A percentile compares a stretch with the other conserved stretches of the same genome.
Evolutionary conservation across 371 early-diverging fungal species (phyloP).

Genomic region (Apophysomyces elegans): DNA sequence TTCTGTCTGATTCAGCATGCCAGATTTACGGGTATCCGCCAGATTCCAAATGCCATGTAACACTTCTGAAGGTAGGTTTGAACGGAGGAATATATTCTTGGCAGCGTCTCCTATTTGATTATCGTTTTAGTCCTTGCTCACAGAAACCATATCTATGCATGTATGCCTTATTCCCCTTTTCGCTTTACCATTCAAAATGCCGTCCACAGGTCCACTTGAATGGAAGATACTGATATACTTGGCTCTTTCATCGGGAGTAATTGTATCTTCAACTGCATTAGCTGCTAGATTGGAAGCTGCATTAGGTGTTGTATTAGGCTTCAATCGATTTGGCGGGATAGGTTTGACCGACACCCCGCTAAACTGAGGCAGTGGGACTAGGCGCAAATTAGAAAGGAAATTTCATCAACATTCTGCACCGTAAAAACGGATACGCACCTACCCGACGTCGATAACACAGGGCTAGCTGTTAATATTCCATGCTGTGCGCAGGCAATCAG

Average conservation of each 20-base stretch:
- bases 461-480: conserved; percentile 51
- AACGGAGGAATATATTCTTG: conserved; percentile 51
- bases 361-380: conserved; percentile 57
- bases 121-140: too few relatives aligned
- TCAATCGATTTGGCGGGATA: conserved; percentile 18
- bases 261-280: conserved; percentile 12
- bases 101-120: conserved; percentile 50
- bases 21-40: conserved; percentile 72
- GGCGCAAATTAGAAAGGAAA: neutral
- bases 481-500: conserved; percentile 87
- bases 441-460: conserved; percentile 46
- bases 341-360: conserved; percentile 37
- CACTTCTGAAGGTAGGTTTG: conserved; percentile 51
- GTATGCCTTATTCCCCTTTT: conserved; percentile 2
- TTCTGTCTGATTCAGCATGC: conserved; percentile 69
- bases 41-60: conserved; percentile 64
- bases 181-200: conserved; percentile 46
- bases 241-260: conserved; percentile 65
- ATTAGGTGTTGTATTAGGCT: conserved; percentile 12
- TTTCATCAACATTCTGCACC: conserved; percentile 15
- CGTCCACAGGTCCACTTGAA: conserved; percentile 67
- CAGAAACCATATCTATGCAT: neutral
- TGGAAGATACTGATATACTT: conserved; percentile 76
- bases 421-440: conserved; percentile 16
- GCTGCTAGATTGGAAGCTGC: conserved; percentile 5